Base-by-base conservation (phyloP, 805 yeast genomes). In the Brettanomyces naardenensis region DNA sequence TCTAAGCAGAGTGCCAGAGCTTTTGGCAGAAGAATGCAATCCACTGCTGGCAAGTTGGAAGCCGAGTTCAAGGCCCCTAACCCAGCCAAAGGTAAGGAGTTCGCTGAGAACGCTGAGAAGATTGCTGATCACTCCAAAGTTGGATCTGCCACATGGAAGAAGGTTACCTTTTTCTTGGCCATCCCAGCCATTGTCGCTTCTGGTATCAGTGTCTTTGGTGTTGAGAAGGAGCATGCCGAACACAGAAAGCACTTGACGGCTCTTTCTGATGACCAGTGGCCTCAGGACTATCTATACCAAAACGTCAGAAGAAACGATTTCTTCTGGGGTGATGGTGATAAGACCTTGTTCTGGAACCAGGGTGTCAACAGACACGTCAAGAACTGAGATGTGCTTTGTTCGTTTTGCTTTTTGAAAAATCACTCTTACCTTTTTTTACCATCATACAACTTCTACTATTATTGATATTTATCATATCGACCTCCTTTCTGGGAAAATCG, bases 301-400 rank as follows among this genome's bases (percentile, higher is more conserved):
- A 92, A 92, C 75, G 64, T 88, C 53, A 86, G 97, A 78, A 61
- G 63, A 59, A 80, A 78, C 64, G 80, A 83, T 61, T 90, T 76
- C 76, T 90, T 88, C 81, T 92, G 97, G 97, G 98, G 98, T 60
- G 90, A 92, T 61, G 97, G 98, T 62, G 95, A 89, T 73, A 80
- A 85, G 76, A 87, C 97, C 46, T 69, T 82, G 60, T 92, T 92
- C 83, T 92, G 98, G 98, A 87, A 87, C 73, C 73, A 85, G 37
- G 83, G 77, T 55, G 75, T 84, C 59, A 90, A 90, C 84, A 86
- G 95, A 75, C 85, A 85, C 71, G 66, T 82, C 56, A 69, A 38
- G 36, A 39, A 47, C 6, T 41, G 45, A 27, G 13, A 30, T 5
- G 6, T 7, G 11, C 11, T 15, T 19, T 17, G 11, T 30, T 19